Base-by-base conservation (phyloP, 805 yeast genomes). In the Monosporozyma aquatica region DNA sequence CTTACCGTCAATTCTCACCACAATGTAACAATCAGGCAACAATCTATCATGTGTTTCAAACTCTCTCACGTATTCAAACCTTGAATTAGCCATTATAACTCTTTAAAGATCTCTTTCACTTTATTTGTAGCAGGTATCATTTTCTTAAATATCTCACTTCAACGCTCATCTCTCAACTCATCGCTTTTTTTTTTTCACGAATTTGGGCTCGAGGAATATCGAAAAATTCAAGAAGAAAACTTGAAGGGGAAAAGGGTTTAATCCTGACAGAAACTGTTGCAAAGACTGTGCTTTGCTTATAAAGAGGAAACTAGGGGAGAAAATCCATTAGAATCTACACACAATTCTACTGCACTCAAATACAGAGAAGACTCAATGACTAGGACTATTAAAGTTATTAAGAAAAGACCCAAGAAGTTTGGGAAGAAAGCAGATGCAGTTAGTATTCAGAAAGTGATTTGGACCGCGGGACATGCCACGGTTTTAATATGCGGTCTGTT, bases 21-120 rank as follows among this genome's bases (percentile, higher is more conserved):
- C 81, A 7, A 92, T 78, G 61, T 80, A 80, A 0, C 94, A 78
- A 44, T 86, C 82, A 1, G 89, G 95, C 0, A 92, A 70, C 4
- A 92, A 69, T 24, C 65, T 64, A 50, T 77, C 76, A 44, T 84
- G 90, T 25, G 75, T 67, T 60, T 92, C 98, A 61, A 86, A 92
- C 42, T 66, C 64, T 52, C 77, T 80, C 35, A 89, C 97, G 59
- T 90, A 92, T 58, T 89, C 96, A 58, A 74, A 90, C 47, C 87
- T 68, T 3, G 94, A 83, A 42, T 86, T 85, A 15, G 95, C 95
- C 95, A 82, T 82, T n/a, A n/a, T n/a, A n/a, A n/a, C n/a, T n/a
- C n/a, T n/a, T n/a, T n/a, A n/a, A n/a, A n/a, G n/a, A n/a, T n/a
- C n/a, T n/a, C n/a, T n/a, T n/a, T 29, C 37, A 10, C 14, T 24